phyloP scores from a whole-genome alignment of 805 yeast species.

The Myxozyma neotropica region DNA sequence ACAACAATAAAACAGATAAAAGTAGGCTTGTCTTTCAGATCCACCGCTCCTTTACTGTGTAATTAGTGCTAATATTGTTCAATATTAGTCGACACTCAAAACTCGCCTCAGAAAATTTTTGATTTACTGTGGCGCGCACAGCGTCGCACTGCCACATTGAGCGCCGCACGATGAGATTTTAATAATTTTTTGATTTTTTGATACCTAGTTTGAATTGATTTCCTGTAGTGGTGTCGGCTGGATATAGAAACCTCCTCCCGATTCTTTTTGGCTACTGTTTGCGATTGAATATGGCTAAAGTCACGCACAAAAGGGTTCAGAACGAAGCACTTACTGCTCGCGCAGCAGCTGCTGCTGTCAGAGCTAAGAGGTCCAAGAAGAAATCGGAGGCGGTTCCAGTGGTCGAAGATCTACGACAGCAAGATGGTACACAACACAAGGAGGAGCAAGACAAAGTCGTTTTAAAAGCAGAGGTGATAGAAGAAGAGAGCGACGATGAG shows the following conservation, averaged over 20 bases:
- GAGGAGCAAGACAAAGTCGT: slow-evolving; percentile 33
- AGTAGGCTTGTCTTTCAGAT: not conserved
- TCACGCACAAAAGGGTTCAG: not conserved
- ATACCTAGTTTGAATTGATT: not conserved
- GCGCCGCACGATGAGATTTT: slow-evolving; percentile 12
- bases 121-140: slow-evolving; percentile 1
- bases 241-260: not conserved
- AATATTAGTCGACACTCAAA: not conserved
- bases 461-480: too few species aligned
- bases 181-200: not conserved
- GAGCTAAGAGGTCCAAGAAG: slow-evolving; percentile 20
- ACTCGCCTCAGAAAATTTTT: slow-evolving; percentile 7
- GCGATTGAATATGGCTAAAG: not conserved
- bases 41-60: not conserved
- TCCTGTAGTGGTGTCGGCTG: too few species aligned
- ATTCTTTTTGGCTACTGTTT: not conserved
- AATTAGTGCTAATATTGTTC: not conserved
- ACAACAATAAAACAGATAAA: not conserved
- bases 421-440: too few species aligned
- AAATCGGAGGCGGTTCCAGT: slow-evolving; percentile 17
- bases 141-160: not conserved
- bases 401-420: not conserved
- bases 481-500: slow-evolving; percentile 39
- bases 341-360: slow-evolving; percentile 21
- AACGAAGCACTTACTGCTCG: not conserved